Conservation (phyloP, 495 filamentous ascomycete species). For the Achaetomiella virescens region DNA sequence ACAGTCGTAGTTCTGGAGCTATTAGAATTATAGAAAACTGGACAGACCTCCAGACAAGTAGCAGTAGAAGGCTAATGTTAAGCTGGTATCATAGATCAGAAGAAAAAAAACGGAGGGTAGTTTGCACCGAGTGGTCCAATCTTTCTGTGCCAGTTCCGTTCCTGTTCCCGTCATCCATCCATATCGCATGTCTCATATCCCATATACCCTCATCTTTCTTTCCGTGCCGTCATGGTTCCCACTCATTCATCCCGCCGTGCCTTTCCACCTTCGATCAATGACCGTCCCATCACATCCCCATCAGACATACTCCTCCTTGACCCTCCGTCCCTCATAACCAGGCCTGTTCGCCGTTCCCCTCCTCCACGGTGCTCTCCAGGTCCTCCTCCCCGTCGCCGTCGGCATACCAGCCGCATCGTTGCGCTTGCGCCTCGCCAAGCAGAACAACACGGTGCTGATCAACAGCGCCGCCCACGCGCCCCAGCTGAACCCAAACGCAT, state of each 20-base stretch:
- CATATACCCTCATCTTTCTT: background rate
- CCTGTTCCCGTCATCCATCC: background rate
- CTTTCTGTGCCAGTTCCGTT: background rate
- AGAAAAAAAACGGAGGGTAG: background rate
- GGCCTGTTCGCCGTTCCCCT: conserved; percentile 33
- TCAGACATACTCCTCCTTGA: conserved; percentile 57
- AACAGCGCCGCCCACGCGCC: conserved; percentile 63
- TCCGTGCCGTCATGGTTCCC: background rate
- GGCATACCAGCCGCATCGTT: background rate
- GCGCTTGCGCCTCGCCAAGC: conserved; percentile 38
- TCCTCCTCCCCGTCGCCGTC: background rate
- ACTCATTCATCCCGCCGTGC: background rate
- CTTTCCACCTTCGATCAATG: background rate
- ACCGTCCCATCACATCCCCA: background rate
- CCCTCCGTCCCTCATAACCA: conserved; percentile 48
- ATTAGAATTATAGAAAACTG: background rate
- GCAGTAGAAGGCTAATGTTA: background rate
- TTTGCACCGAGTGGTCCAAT: conserved; percentile 4
- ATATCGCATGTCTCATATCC: background rate
- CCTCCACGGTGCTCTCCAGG: conserved; percentile 18
- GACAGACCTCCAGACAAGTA: background rate
- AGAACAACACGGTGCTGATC: conserved; percentile 67
- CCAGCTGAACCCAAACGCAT: conserved; percentile 86
- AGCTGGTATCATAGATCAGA: conserved; percentile 1
- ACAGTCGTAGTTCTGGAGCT: too few species aligned